Base-by-base conservation (phyloP, 2,329 filamentous ascomycete species). In the Beauveria pseudobassiana region DNA sequence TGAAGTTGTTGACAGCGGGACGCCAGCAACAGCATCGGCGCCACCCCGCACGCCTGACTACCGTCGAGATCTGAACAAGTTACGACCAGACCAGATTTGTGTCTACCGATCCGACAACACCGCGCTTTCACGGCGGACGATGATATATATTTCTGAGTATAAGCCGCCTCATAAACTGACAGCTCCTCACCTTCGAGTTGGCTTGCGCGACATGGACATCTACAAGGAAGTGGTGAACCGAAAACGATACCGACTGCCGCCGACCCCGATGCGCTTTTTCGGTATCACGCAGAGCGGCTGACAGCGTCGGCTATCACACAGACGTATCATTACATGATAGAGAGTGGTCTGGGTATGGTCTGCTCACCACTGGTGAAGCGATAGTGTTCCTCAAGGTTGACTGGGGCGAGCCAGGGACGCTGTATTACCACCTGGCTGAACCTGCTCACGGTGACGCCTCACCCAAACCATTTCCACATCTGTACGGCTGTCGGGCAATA, bases 251-350 rank as follows among this genome's bases (percentile, higher is more conserved):
- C 69, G 0, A 72, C 65, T n/a, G 62, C 56, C 2, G 53, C 51
- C 1, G 64, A 72, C 61, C 67, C 64, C 40, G 71, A 71, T 3
- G 73, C 70, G n/a, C 70, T 64, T 6, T 74, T 75, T 50, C 63
- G 70, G 45, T 73, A 77, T 50, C 63, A 72, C 40, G 73, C 73
- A 20, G 73, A 75, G 57, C 72, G 67, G 63, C 69, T 78, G 5
- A 69, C 75, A 0, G 71, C 74, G 10, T 74, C 78, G 24, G 74
- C 78, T 12, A 67, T 82, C 43, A 77, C 76, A 5, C 75, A 82
- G 67, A 76, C 73, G 0, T 82, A 78, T 65, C 73, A 78, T 42
- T 81, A 82, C 67, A 83, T 83, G 74, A 73, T 82, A 12, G 66
- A 76, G 55, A 69, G 68, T 16, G 76, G 80, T 0, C 69, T 80